Base-by-base conservation (phyloP, 1,284 basidiomycete species). In the Ganoderma meredithae region DNA sequence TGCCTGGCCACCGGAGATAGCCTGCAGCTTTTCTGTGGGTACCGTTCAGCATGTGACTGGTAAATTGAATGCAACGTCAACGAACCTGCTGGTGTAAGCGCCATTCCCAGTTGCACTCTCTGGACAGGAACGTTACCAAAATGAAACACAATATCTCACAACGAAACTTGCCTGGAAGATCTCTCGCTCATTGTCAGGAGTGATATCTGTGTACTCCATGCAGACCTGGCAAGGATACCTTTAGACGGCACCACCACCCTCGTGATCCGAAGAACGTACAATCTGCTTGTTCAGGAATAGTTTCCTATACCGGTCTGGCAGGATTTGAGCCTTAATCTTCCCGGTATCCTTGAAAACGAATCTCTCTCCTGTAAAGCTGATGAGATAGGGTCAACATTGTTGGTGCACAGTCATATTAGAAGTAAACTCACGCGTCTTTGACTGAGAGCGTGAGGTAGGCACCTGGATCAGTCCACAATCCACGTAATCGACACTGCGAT, bases 81-180 rank as follows among this genome's bases (percentile, higher is more conserved):
- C 78, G 17, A 64, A 84, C 85, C 85, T 65, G 91, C 89, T 8
- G 90, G 88, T 0, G 90, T 93, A n/a, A 93, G 82, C 0, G 92
- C 90, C 84, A 93, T 88, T 1, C 92, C 91, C 1, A 93, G 81
- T 79, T 94, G 92, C 3, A 94, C 92, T 55, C 92, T 84, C 89
- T 91, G 71, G 5, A 33, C 10, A 19, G 43, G 62, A 33, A 19
- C 55, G 25, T 40, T 44, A 71, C 10, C 17, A 64, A 12, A 47
- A 43, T 3, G 31, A n/a, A n/a, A 1, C 58, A 43, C 41, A 61
- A 3, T 9, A 27, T 5, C 31, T 39, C 27, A 10, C 22, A 41
- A 33, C 10, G 4, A 12, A 25, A 60, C 81, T 58, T 69, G 88
- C 90, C 79, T 91, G 88, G 80, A 93, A 94, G n/a, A 94, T 91